These are phyloP conservation scores for Perkinsela sp. DNA, from an alignment of 208 protist species.

Conservation along the genomic window DNA sequence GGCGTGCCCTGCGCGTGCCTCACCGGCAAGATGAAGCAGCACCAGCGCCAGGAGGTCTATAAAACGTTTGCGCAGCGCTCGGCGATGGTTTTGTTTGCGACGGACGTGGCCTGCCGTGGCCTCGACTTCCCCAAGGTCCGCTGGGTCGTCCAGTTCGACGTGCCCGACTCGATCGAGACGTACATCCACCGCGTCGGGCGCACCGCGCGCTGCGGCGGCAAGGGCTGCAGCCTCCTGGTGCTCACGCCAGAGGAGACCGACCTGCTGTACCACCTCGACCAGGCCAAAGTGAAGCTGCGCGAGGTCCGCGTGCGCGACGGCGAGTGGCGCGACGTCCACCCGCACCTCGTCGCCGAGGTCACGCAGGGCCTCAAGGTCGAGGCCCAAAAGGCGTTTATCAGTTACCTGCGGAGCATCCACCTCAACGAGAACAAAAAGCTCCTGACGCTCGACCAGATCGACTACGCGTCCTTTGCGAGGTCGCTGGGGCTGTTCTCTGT, in stretches of 20 bases:
- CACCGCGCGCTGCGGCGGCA: conserved; percentile 65
- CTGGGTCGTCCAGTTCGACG: conserved; percentile 95
- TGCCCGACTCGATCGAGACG: conserved; percentile 81
- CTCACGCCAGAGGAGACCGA: conserved; percentile 84
- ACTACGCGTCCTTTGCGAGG: conserved; percentile 52
- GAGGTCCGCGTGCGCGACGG: conserved; percentile 44
- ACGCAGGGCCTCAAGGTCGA: conserved; percentile 82
- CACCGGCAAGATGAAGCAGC: conserved; percentile 73
- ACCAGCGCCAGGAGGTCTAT: conserved; percentile 60
- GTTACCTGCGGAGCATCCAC: conserved; percentile 80
- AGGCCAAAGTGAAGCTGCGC: conserved; percentile 40
- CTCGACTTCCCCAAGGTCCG: conserved; percentile 88
- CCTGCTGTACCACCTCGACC: conserved; percentile 59
- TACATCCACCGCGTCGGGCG: conserved; percentile 96
- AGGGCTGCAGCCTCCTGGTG: conserved; percentile 77
- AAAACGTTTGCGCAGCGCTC: conserved; percentile 58
- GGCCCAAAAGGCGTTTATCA: conserved; percentile 87
- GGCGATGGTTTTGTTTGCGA: conserved; percentile 80
- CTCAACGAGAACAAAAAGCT: conserved; percentile 79
- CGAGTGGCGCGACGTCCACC: conserved; percentile 27
- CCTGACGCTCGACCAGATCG: conserved; percentile 66
- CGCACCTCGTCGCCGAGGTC: conserved; percentile 64
- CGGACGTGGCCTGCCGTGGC: conserved; percentile 89
- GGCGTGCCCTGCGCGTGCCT: conserved; percentile 62
- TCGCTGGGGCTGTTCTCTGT: conserved; percentile 70